Base-by-base conservation (phyloP, 768 basidiomycete genomes). In the Kwoniella shandongensis region DNA sequence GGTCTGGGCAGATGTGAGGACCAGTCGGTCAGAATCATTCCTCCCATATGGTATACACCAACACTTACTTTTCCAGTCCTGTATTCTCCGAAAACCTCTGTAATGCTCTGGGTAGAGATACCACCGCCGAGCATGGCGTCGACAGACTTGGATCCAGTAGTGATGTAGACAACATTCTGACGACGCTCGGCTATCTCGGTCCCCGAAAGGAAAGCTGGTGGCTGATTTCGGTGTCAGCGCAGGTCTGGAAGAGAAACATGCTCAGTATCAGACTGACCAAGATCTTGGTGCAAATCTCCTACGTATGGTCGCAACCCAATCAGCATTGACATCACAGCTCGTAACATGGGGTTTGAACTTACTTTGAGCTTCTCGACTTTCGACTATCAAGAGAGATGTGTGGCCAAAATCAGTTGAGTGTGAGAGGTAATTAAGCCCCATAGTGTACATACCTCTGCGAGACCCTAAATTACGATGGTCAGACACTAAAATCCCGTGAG, bases 311-410 rank as follows among this genome's bases (percentile, higher is more conserved):
- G n/a, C 30, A 47, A 17, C 44, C 18, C 49, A 47, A 48, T 38
- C 12, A 49, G 53, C 15, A 17, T 35, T 26, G 39, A 5, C 13
- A 47, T 12, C 25, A 32, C 22, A n/a, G n/a, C 7, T 32, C 32
- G 18, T 26, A 15, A 11, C 25, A 41, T 36, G 38, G 46, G 7
- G 13, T 2, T 38, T 55, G 61, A 55, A 53, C 72, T 39, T 54
- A 83, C 91, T 80, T 94, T 94, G 68, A 97, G 89, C 76, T 98
- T 98, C 71, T 98, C 93, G 1, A 98, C 91, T 75, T 98, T 98
- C 0, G 93, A 70, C 71, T 76, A 45, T 8, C n/a, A 12, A n/a
- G n/a, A 13, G 11, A 36, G 22, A 4, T 48, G 8, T 22, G 12
- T 38, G 40, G 6, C 5, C 17, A 1, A 12, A 23, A 22, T 27